Evolutionary conservation across 306 rosid species (phyloP), one percentile per base, ranked within the genome.

Genomic region (Cicer arietinum): DNA sequence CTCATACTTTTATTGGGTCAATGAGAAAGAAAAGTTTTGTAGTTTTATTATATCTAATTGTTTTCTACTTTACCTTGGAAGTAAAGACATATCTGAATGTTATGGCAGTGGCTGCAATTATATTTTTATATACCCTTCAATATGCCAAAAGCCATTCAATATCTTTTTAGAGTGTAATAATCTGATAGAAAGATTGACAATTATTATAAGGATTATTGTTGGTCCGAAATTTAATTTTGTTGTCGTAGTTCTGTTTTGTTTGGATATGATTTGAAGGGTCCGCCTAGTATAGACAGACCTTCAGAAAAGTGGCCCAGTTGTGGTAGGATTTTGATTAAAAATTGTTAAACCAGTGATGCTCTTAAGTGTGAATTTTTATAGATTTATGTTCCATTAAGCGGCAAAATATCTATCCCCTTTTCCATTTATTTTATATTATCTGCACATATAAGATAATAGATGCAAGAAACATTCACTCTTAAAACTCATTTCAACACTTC

Each of bases 21-120:
- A 48, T 63, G 88, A 61, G 62, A 67, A 14, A 1, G 56, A 46
- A 17, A 68, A 68, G 44, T 84, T 82, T 79, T 82, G 79, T 59
- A 60, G 81, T 66, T 73, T 68, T 78, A 12, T 22, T 22, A 22
- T 42, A 50, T 63, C 44, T 14, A 16, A 30, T 66, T 11, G 43
- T 44, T 65, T 71, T 54, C 18, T 51, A 50, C 30, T 75, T 50
- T 37, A 59, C 39, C 37, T 4, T 60, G 22, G 16, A 72, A 30
- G 59, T 45, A 22, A 4, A 44, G 37, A 42, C 18, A n/a, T 22
- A 30, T 53, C 46, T 62, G 65, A 43, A 56, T 47, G 76, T 46
- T 39, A 13, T 69, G 71, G 45, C 22, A 37, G 47, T 12, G 3
- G 39, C 16, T 62, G 17, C 64, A 63, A 7, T 67, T 57, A 41